Evolutionary conservation across 441 rosid species (phyloP).

Genomic region (Populus trichocarpa): DNA sequence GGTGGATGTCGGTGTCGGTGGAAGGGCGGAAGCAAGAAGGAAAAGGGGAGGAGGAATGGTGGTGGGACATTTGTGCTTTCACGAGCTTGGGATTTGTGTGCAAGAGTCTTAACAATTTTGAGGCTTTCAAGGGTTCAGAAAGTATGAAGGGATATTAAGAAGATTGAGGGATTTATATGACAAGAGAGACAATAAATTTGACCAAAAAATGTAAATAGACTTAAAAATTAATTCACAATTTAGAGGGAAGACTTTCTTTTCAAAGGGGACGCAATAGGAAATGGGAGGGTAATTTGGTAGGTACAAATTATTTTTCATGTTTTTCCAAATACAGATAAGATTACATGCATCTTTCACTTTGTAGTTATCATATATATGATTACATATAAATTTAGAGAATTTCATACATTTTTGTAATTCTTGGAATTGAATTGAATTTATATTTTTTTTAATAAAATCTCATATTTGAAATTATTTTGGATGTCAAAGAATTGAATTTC

Average conservation of each 20-base stretch:
- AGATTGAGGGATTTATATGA: neutral
- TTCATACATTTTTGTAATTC: neutral
- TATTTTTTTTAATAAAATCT: too few relatives aligned
- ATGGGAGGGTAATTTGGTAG: slow-evolving; percentile 23
- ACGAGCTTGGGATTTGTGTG: neutral
- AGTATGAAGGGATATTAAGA: neutral
- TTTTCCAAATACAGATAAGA: neutral
- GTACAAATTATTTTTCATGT: neutral
- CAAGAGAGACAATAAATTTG: neutral
- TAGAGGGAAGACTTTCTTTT: neutral
- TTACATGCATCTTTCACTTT: neutral
- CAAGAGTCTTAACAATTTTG: slow-evolving; percentile 16
- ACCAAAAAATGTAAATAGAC: neutral
- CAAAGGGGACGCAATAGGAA: slow-evolving; percentile 9
- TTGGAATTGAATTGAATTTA: too few relatives aligned
- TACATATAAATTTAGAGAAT: neutral
- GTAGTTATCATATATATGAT: neutral
- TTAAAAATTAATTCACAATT: neutral
- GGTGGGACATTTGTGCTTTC: slow-evolving; percentile 38
- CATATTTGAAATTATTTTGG: too few relatives aligned
- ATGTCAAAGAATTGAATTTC: too few relatives aligned
- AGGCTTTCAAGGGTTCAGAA: slow-evolving; percentile 15
- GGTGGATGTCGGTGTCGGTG: slow-evolving; percentile 54
- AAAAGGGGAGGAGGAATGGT: slow-evolving; percentile 33
- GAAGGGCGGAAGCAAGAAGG: slow-evolving; percentile 62